Conservation (phyloP, 495 filamentous ascomycete genomes). For the Hyaloscypha bicolor region DNA sequence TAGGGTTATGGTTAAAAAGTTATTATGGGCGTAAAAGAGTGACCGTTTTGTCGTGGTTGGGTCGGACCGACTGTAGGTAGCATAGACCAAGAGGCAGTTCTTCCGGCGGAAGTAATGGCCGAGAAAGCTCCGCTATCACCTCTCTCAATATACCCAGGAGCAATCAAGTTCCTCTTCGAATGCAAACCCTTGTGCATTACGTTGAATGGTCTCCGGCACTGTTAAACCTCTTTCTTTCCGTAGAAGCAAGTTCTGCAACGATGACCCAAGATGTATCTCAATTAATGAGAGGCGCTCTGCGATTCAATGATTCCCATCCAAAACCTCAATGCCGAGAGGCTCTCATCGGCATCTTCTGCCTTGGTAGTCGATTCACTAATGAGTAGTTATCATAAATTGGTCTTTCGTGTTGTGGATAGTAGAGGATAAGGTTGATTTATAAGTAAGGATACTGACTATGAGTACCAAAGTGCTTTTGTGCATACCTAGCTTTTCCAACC, state of each 20-base stretch:
- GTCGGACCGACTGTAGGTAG: no score
- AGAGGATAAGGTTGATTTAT: not conserved
- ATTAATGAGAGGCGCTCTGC: not conserved
- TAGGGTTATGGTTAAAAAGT: no score
- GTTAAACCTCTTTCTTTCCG: no score
- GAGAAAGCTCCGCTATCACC: not conserved
- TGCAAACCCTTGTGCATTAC: not conserved
- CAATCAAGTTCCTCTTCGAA: not conserved
- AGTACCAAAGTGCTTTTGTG: not conserved
- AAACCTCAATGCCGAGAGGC: not conserved
- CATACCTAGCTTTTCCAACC: not conserved
- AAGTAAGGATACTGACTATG: not conserved
- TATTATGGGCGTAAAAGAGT: no score
- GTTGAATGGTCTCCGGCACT: not conserved
- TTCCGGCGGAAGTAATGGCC: not conserved
- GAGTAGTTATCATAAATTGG: no score
- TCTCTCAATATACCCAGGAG: not conserved
- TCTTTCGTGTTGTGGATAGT: no score
- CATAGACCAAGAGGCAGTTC: slow-evolving; percentile 3
- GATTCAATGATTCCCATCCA: not conserved
- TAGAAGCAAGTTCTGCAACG: no score
- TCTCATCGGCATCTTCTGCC: not conserved
- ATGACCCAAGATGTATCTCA: not conserved
- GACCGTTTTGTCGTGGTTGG: no score
- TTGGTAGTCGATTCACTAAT: not conserved